Evolutionary conservation across 2,329 filamentous ascomycete species (phyloP).

Genomic region (Aureobasidium namibiae): DNA sequence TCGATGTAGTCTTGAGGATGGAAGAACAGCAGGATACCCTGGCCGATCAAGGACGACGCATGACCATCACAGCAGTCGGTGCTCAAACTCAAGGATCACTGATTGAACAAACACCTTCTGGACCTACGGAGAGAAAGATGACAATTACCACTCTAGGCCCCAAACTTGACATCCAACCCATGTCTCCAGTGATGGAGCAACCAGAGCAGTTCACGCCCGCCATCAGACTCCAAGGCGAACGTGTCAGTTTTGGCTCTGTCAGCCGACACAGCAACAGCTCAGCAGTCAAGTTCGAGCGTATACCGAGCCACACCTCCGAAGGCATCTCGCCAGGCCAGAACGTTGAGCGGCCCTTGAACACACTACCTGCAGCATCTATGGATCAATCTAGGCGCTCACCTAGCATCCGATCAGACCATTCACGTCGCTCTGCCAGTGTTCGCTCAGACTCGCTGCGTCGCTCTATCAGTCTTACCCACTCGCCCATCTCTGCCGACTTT

Average conservation of each 20-base stretch:
- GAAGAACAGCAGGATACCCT: constrained; percentile 8
- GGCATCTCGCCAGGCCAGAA: background rate
- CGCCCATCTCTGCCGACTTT: background rate
- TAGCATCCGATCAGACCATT: too few species aligned
- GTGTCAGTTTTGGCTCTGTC: background rate
- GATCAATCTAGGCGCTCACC: too few species aligned
- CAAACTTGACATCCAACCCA: background rate
- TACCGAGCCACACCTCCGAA: background rate
- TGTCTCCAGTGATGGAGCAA: background rate
- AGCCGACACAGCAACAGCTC: background rate
- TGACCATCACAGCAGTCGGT: constrained; percentile 16
- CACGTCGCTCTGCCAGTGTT: background rate
- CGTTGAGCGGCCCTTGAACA: too few species aligned
- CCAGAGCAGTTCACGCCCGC: background rate
- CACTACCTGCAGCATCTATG: too few species aligned
- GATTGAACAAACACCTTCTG: background rate
- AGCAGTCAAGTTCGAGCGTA: background rate
- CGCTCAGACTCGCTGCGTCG: background rate
- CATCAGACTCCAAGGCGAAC: constrained; percentile 1
- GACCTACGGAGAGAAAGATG: background rate
- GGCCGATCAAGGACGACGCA: constrained; percentile 12
- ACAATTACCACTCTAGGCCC: background rate
- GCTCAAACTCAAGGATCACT: constrained; percentile 9
- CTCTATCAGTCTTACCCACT: background rate
- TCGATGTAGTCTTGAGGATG: constrained; percentile 15